Base-by-base conservation (phyloP, 208 protist species). In the Trypanosoma boissoni region DNA sequence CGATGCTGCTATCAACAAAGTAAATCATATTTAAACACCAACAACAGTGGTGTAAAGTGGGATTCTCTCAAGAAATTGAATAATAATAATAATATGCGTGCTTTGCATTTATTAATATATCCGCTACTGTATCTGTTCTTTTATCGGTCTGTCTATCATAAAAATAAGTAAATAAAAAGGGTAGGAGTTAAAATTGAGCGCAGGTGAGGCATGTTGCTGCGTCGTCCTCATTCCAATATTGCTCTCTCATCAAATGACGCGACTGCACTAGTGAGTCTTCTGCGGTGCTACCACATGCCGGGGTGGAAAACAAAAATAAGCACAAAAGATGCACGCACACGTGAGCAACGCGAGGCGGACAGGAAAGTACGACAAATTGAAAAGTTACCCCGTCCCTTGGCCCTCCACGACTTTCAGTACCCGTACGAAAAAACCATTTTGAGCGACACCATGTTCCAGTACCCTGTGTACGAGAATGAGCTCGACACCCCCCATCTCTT, bases 371-470 rank as follows among this genome's bases (percentile, higher is more conserved):
- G 90, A 16, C 90, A 96, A 56, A 90, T 96, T 61, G 87, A 94
- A 42, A 96, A 96, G 67, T 74, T 96, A 12, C 90, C 90, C 7
- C 71, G 75, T 0, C 86, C 87, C 0, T 76, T 92, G 63, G 85
- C 87, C 9, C 75, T 94, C 24, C 87, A 91, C 68, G 86, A 93
- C 58, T 94, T 92, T 58, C 86, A 96, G 68, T 94, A 93, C 62
- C 86, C 85, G 5, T 89, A 91, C 56, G 87, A 96, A 50, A 96
- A 94, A 59, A 94, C 87, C 2, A 74, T 94, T 24, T 62, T 96
- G 18, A 91, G 77, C 43, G 90, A 96, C 59, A 75, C 78, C 65
- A 94, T 94, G 90, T 96, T 92, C 54, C 77, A 94, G 70, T 91
- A 88, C 63, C 90, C 90, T 1, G 79, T 94, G 24, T 96, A 89